Evolutionary conservation across 805 yeast species (phyloP).

Genomic region (Candida pini): DNA sequence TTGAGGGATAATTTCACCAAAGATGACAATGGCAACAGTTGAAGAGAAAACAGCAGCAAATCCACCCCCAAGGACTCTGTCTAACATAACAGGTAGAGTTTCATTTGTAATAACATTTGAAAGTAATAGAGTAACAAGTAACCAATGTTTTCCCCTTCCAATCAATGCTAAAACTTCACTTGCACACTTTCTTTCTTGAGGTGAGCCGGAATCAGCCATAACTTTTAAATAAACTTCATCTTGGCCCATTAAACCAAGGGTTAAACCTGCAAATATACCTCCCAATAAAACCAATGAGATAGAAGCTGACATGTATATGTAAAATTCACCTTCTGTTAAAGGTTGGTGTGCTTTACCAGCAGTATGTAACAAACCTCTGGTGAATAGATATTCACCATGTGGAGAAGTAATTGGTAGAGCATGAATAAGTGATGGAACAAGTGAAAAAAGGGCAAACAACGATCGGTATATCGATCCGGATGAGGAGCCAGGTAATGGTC

Average conservation of each 20-base stretch:
- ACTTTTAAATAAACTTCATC: slow-evolving; percentile 94
- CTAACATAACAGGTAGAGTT: slow-evolving; percentile 89
- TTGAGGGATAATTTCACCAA: slow-evolving; percentile 97
- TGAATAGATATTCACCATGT: slow-evolving; percentile 7
- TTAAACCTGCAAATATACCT: slow-evolving; percentile 89
- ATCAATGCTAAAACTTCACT: slow-evolving; percentile 65
- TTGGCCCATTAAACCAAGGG: slow-evolving; percentile 97
- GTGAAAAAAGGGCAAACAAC: slow-evolving; percentile 16
- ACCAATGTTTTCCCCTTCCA: slow-evolving; percentile 91
- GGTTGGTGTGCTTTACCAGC: slow-evolving; percentile 13
- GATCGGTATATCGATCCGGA: slow-evolving; percentile 5
- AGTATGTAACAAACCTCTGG: slow-evolving; percentile 7
- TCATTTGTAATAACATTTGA: slow-evolving; percentile 92
- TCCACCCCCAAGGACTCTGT: slow-evolving; percentile 92
- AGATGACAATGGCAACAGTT: slow-evolving; percentile 87
- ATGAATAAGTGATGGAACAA: slow-evolving; percentile 19
- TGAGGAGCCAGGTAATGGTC: slow-evolving; percentile 1
- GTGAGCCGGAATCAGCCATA: slow-evolving; percentile 80
- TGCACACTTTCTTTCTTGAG: slow-evolving; percentile 62
- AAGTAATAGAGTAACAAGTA: slow-evolving; percentile 77
- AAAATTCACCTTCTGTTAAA: slow-evolving; percentile 32
- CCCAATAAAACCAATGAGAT: slow-evolving; percentile 64
- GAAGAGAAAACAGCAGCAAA: slow-evolving; percentile 94
- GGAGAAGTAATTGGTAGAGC: slow-evolving; percentile 21
- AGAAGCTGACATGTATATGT: slow-evolving; percentile 48